Conservation (phyloP, 1,284 basidiomycete genomes). For the Ceratobasidium sp. region DNA sequence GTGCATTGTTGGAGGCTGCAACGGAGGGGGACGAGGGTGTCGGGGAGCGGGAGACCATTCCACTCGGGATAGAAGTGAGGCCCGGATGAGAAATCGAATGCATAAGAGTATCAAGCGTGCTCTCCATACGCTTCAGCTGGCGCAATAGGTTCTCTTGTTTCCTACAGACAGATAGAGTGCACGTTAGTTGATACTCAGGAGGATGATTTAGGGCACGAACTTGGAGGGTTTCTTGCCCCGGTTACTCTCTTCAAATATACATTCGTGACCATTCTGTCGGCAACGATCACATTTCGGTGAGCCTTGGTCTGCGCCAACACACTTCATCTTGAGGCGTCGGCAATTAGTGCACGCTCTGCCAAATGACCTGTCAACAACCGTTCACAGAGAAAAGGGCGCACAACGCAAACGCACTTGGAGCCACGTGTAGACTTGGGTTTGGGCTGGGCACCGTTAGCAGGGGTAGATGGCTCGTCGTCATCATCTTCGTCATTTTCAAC, state of each 20-base stretch:
- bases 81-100: constrained; percentile 86
- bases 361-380: constrained; percentile 41
- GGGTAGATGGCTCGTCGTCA: constrained; percentile 55
- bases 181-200: no score
- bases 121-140: constrained; percentile 93
- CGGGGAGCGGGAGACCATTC: constrained; percentile 84
- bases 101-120: constrained; percentile 88
- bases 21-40: constrained; percentile 65
- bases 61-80: constrained; percentile 68
- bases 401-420: constrained; percentile 72
- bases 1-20: constrained; percentile 56
- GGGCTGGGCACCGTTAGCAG: constrained; percentile 71
- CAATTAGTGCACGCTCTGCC: constrained; percentile 92
- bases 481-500: constrained; percentile 70
- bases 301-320: constrained; percentile 91
- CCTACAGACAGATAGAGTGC: constrained; percentile 61
- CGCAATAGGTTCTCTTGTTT: constrained; percentile 90
- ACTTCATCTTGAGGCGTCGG: constrained; percentile 98
- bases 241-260: constrained; percentile 95
- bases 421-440: constrained; percentile 90
- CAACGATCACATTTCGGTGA: constrained; percentile 82
- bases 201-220: constrained; percentile 61
- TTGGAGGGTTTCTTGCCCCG: constrained; percentile 92
- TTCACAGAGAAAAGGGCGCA: constrained; percentile 20
- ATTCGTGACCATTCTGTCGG: constrained; percentile 56